Conservation (phyloP, 495 filamentous ascomycete species). For the Penicillium maclennaniae region DNA sequence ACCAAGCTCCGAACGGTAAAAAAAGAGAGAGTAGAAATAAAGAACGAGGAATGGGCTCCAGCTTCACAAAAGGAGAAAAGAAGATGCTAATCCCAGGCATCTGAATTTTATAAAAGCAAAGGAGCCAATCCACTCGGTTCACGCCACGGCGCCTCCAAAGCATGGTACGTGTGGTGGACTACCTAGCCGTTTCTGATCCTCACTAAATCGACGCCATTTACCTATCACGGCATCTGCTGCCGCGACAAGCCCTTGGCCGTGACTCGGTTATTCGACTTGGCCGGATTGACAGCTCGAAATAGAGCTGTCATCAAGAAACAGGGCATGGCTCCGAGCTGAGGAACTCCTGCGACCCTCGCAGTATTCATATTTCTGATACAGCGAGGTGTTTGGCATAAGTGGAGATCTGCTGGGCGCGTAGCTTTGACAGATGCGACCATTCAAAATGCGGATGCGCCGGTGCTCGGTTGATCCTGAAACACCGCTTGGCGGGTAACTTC, state of each 20-base stretch:
- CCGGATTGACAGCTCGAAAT: not conserved
- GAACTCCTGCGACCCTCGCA: not conserved
- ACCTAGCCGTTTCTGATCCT: constrained; percentile 14
- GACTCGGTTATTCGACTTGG: not conserved
- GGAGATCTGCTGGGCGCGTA: constrained; percentile 17
- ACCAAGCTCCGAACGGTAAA: constrained; percentile 4
- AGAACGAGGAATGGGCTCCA: constrained; percentile 2
- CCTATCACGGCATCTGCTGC: constrained; percentile 8
- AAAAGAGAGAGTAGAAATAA: constrained; percentile 7
- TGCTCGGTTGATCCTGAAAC: constrained; percentile 20
- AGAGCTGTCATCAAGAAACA: constrained; percentile 4
- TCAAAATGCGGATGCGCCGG: not conserved
- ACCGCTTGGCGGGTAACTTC: constrained; percentile 11
- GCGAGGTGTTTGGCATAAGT: constrained; percentile 10
- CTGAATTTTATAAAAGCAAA: constrained; percentile 19
- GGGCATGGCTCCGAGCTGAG: constrained; percentile 1
- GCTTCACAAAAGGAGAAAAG: constrained; percentile 11
- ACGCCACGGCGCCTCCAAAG: not conserved
- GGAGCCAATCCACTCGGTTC: not conserved
- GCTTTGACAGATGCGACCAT: constrained; percentile 9
- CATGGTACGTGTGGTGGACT: constrained; percentile 9
- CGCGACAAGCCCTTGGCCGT: constrained; percentile 7
- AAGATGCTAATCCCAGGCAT: constrained; percentile 9
- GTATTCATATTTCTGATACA: constrained; percentile 24
- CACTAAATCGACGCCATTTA: not conserved